Conservation (phyloP, 2,329 filamentous ascomycete genomes). For the Anisogramma anomala region DNA sequence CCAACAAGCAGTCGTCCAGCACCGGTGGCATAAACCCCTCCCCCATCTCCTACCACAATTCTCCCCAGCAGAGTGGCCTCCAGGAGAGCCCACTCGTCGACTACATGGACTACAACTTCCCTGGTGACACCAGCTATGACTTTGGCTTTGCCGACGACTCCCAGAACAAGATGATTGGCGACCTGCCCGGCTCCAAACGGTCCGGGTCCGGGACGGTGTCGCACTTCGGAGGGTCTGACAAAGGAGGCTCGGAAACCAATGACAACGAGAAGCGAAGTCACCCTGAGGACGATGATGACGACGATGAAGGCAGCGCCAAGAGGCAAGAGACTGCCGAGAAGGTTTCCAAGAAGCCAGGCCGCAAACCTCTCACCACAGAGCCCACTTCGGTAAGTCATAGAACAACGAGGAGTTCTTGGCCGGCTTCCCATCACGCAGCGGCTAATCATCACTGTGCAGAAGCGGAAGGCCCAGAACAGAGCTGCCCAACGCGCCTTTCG, state of each 20-base stretch:
- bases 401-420: neutral
- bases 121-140: constrained; percentile 62
- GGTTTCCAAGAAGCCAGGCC: constrained; percentile 84
- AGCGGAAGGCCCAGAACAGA: constrained; percentile 90
- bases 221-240: constrained; percentile 21
- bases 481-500: constrained; percentile 88
- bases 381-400: constrained; percentile 73
- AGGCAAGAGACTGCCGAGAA: constrained; percentile 76
- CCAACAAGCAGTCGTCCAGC: constrained; percentile 42
- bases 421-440: neutral
- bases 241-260: constrained; percentile 45
- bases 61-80: constrained; percentile 38
- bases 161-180: constrained; percentile 62
- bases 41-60: constrained; percentile 37
- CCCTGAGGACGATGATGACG: constrained; percentile 57
- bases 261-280: constrained; percentile 64
- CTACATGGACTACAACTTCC: constrained; percentile 52
- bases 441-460: constrained; percentile 37
- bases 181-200: constrained; percentile 45
- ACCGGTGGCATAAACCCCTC: constrained; percentile 33
- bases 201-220: constrained; percentile 20
- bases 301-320: constrained; percentile 46
- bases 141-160: constrained; percentile 50
- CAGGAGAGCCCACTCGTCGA: constrained; percentile 74
- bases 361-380: constrained; percentile 90